Evolutionary conservation across 768 basidiomycete species (phyloP).

Genomic region (Calocera cornea): DNA sequence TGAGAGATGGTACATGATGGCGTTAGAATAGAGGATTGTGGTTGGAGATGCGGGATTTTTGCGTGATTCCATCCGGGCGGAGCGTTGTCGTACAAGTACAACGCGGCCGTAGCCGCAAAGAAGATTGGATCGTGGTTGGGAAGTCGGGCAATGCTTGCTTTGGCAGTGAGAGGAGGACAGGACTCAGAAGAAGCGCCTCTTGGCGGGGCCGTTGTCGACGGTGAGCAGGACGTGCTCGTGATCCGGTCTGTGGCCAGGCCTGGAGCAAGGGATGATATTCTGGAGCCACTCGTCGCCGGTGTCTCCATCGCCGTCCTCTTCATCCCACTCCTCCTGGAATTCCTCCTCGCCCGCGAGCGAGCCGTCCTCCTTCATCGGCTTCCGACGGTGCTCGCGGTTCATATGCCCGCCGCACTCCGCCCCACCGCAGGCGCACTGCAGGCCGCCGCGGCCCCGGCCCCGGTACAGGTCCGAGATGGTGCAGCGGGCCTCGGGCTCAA

Average conservation of each 20-base stretch:
- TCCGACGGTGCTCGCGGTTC: constrained; percentile 16
- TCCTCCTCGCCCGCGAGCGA: constrained; percentile 32
- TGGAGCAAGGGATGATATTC: constrained; percentile 54
- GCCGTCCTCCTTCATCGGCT: constrained; percentile 15
- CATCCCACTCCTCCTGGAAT: constrained; percentile 58
- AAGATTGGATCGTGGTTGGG: too few species aligned
- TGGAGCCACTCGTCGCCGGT: constrained; percentile 84
- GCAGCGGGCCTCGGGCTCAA: constrained; percentile 79
- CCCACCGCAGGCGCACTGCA: constrained; percentile 66
- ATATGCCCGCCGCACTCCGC: constrained; percentile 29
- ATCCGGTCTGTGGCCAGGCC: constrained; percentile 24
- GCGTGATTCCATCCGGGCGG: neutral
- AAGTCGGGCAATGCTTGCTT: too few species aligned
- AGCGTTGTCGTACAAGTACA: neutral
- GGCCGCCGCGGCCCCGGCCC: constrained; percentile 59
- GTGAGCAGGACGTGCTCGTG: constrained; percentile 66
- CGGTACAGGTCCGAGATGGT: constrained; percentile 84
- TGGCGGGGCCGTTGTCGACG: constrained; percentile 57
- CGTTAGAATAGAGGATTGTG: neutral
- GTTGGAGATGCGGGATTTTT: neutral
- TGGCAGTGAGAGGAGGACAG: neutral
- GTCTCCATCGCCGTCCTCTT: constrained; percentile 35
- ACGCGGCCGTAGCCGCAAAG: neutral
- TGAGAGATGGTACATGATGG: too few species aligned
- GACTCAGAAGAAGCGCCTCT: constrained; percentile 58